phyloP scores from a whole-genome alignment of 495 filamentous ascomycete species.

The Hypoxylon perforatum region DNA sequence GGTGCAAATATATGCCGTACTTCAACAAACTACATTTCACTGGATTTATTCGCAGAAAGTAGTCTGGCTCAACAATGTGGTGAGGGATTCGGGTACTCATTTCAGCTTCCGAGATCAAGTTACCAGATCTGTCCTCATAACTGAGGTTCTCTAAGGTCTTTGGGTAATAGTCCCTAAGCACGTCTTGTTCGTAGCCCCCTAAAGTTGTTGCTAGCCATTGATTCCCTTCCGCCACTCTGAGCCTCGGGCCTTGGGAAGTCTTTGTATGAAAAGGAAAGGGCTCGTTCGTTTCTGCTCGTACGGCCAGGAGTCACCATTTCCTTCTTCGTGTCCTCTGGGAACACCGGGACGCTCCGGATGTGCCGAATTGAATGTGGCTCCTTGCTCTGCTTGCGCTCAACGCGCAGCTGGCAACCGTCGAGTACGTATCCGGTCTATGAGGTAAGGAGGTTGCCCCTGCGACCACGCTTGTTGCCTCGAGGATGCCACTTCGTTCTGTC shows the following conservation, averaged over 20 bases:
- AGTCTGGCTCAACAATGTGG: neutral
- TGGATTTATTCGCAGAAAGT: neutral
- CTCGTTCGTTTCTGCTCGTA: too few relatives aligned
- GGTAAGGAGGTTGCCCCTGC: too few relatives aligned
- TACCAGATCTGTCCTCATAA: too few relatives aligned
- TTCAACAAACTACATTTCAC: neutral
- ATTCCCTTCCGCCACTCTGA: too few relatives aligned
- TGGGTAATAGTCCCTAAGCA: neutral
- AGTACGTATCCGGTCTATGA: conserved; percentile 18
- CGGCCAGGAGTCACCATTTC: neutral
- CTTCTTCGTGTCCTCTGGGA: neutral
- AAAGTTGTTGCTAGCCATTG: neutral
- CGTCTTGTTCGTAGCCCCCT: neutral
- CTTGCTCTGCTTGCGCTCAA: conserved; percentile 31
- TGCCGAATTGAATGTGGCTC: conserved; percentile 13
- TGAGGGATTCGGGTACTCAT: too few relatives aligned
- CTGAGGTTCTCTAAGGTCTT: neutral
- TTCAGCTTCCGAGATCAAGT: too few relatives aligned
- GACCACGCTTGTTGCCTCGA: too few relatives aligned
- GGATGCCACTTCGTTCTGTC: too few relatives aligned
- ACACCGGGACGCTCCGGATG: neutral
- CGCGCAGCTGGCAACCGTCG: conserved; percentile 16
- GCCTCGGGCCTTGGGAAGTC: too few relatives aligned
- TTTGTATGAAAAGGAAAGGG: too few relatives aligned
- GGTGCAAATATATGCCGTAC: neutral